These are phyloP conservation scores for Phyllosticta citriasiana DNA, from an alignment of 2,329 filamentous ascomycete species.

Conservation along the genomic window DNA sequence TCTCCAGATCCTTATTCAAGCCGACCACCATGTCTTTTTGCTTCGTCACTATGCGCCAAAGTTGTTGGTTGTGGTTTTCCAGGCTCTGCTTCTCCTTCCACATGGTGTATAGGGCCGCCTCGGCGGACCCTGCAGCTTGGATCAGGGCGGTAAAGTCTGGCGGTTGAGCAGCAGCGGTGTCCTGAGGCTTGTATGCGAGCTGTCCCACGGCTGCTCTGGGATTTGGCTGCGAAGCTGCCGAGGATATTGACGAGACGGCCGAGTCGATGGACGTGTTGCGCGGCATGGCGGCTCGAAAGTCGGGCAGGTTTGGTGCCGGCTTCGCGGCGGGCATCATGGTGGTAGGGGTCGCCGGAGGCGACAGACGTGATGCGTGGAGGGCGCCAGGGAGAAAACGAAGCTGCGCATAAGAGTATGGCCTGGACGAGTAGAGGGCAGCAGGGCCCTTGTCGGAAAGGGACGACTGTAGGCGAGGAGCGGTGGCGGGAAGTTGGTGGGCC, in stretches of 20 bases:
- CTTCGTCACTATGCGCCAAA: slow-evolving; percentile 95
- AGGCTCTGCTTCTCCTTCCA: slow-evolving; percentile 86
- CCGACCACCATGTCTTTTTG: slow-evolving; percentile 89
- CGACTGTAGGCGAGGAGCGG: slow-evolving; percentile 11
- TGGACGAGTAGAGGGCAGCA: slow-evolving; percentile 12
- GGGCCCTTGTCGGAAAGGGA: slow-evolving; percentile 10
- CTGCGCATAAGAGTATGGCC: slow-evolving; percentile 22
- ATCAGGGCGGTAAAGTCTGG: slow-evolving; percentile 73
- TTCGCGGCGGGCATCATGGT: slow-evolving; percentile 28
- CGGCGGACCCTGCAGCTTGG: slow-evolving; percentile 74
- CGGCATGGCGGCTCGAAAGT: slow-evolving; percentile 32
- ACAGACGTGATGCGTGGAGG: slow-evolving; percentile 20
- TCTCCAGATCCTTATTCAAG: slow-evolving; percentile 87
- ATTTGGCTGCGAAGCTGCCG: slow-evolving; percentile 45
- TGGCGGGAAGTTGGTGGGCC: slow-evolving; percentile 5
- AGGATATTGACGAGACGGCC: slow-evolving; percentile 58
- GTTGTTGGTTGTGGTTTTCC: slow-evolving; percentile 77
- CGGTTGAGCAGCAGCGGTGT: slow-evolving; percentile 38
- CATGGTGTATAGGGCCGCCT: slow-evolving; percentile 79
- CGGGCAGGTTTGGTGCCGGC: slow-evolving; percentile 20
- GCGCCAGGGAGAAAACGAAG: slow-evolving; percentile 26
- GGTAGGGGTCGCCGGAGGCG: slow-evolving; percentile 24
- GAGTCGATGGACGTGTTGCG: slow-evolving; percentile 89
- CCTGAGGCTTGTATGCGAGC: slow-evolving; percentile 10
- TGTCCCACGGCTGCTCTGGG: slow-evolving; percentile 31